Percentiles rank a stretch among this genome's conserved stretches.
Evolutionary conservation across 139 green algal species (phyloP).

Genomic region (Mesotaenium endlicherianum): DNA sequence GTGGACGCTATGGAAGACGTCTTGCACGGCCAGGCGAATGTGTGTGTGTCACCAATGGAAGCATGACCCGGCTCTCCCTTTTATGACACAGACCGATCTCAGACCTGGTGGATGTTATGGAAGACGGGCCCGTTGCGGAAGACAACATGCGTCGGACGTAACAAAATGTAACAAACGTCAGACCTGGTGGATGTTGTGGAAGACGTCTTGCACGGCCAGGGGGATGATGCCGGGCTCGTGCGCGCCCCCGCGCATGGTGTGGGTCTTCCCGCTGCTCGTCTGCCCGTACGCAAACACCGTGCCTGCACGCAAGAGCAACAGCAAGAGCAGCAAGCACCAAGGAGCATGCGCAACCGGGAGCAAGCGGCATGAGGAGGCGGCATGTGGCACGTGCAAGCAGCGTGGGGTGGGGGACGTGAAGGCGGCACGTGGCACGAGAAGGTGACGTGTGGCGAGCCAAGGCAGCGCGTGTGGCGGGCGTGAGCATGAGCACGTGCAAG

Average conservation of each 20-base stretch:
- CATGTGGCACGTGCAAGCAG: background rate
- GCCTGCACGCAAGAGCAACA: background rate
- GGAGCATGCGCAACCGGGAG: background rate
- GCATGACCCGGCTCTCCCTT: background rate
- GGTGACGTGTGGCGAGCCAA: background rate
- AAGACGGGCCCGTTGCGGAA: background rate
- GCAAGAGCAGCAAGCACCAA: background rate
- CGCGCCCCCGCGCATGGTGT: constrained; percentile 59
- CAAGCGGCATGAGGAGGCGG: background rate
- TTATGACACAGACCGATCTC: background rate
- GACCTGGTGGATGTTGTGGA: constrained; percentile 55
- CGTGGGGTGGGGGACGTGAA: background rate
- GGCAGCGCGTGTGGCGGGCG: background rate
- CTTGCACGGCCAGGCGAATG: background rate
- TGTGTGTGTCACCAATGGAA: background rate
- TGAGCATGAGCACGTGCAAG: background rate
- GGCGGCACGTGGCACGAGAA: background rate
- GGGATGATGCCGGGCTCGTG: constrained; percentile 78
- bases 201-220: constrained; percentile 77
- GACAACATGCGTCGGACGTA: background rate
- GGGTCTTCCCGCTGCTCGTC: constrained; percentile 49
- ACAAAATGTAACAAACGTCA: background rate
- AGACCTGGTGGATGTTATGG: background rate
- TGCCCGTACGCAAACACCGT: constrained; percentile 51
- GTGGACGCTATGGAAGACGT: background rate